Base-by-base conservation (phyloP, 257 asterid genomes). In the Plantago ovata region DNA sequence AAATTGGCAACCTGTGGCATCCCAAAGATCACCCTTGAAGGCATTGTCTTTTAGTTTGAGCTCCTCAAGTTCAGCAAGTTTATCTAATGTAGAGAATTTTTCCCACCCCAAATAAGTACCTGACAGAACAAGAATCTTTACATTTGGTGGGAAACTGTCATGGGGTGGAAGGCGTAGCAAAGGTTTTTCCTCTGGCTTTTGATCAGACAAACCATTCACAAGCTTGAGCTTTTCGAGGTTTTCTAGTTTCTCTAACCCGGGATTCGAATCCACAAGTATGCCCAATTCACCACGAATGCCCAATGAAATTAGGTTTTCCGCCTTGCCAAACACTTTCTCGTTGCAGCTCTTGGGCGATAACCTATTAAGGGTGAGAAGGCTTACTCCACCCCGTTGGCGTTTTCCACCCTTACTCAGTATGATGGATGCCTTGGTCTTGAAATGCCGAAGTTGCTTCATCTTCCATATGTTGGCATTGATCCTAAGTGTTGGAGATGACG, bases 1-100 rank as follows among this genome's bases (percentile, higher is more conserved):
- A 24, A 51, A 51, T 8, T 23, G 15, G n/a, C 6, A 6, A 3
- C 3, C 58, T 9, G 12, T 40, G 23, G 40, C 40, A 13, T 24
- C 10, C 58, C 58, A 52, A 7, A 13, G 23, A 22, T 28, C 19
- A 2, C 58, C 58, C 7, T 7, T 14, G 36, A 49, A 49, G 9
- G 55, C 55, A 49, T 49, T 49, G 55, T 49, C 32, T 49, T 49
- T 49, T 28, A 49, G n/a, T 22, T 49, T 49, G 55, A 49, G 55
- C 4, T 4, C 55, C 55, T 49, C 32, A 4, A 52, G 58, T 5
- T 12, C 23, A 52, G 14, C 12, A 23, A 52, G 39, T 22, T 28
- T 0, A 12, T 18, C 39, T 28, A 52, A 12, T 52, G 38, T 24
- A 52, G 58, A 0, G 38, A 52, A 20, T 2, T 52, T 18, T 1